phyloP scores from a whole-genome alignment of 495 filamentous ascomycete species.

The Xylaria venustula region DNA sequence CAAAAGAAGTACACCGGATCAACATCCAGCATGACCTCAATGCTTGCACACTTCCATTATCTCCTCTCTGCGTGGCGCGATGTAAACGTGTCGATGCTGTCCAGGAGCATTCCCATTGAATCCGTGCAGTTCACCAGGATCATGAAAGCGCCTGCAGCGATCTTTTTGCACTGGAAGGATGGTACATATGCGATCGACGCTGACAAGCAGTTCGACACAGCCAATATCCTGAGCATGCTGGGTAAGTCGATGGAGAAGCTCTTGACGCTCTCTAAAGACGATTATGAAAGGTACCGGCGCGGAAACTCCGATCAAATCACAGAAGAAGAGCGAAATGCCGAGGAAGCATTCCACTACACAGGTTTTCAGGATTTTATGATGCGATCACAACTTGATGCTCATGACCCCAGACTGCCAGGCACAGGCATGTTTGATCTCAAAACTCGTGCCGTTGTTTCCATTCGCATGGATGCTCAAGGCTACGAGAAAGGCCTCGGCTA shows the following conservation, averaged over 20 bases:
- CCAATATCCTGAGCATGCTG: conserved; percentile 83
- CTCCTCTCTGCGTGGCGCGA: conserved; percentile 81
- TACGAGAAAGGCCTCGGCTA: conserved; percentile 80
- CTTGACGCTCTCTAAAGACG: conserved; percentile 74
- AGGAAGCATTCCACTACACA: conserved; percentile 86
- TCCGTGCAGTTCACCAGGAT: conserved; percentile 67
- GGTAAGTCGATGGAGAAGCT: conserved; percentile 96
- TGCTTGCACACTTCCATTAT: conserved; percentile 87
- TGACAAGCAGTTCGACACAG: conserved; percentile 86
- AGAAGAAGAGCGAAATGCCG: conserved; percentile 62
- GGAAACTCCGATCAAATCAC: conserved; percentile 59
- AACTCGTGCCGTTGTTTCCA: conserved; percentile 84
- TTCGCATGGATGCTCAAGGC: conserved; percentile 77
- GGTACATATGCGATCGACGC: conserved; percentile 95
- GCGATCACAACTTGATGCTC: conserved; percentile 92
- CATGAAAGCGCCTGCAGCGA: conserved; percentile 67
- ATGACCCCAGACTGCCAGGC: conserved; percentile 82
- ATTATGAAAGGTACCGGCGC: conserved; percentile 81
- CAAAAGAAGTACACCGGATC: conserved; percentile 89
- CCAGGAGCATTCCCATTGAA: conserved; percentile 60
- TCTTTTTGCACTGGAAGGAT: conserved; percentile 82
- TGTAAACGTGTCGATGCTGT: conserved; percentile 64
- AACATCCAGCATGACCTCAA: conserved; percentile 91
- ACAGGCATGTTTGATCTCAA: conserved; percentile 97
- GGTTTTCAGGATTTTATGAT: conserved; percentile 86